These are phyloP conservation scores for Maudiozyma serrabonitensis DNA, from an alignment of 805 yeast species.

Conservation along the genomic window DNA sequence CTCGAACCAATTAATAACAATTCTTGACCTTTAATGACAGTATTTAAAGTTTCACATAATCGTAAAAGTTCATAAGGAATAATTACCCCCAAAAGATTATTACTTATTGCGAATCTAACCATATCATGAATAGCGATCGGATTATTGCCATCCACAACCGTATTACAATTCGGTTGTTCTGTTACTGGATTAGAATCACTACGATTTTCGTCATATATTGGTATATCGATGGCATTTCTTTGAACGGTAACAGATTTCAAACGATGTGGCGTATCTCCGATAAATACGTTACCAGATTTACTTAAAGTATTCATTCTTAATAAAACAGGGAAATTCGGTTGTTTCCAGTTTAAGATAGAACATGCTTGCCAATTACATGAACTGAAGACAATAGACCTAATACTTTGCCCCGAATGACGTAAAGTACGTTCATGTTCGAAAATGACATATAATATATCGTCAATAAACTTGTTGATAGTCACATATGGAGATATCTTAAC, in stretches of 20 bases:
- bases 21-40: conserved; percentile 70
- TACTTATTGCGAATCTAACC: conserved; percentile 64
- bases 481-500: conserved; percentile 34
- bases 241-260: conserved; percentile 19
- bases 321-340: conserved; percentile 93
- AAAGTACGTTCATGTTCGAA: conserved; percentile 61
- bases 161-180: not conserved
- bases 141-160: not conserved
- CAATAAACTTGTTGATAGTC: conserved; percentile 67
- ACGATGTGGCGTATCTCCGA: conserved; percentile 26
- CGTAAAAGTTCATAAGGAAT: conserved; percentile 61
- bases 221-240: not conserved
- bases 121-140: conserved; percentile 54
- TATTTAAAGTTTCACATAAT: conserved; percentile 66
- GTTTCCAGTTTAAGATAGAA: conserved; percentile 93
- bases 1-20: conserved; percentile 69
- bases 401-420: conserved; percentile 29
- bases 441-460: conserved; percentile 55
- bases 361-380: conserved; percentile 86
- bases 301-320: conserved; percentile 67
- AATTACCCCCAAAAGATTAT: conserved; percentile 78
- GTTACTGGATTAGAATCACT: not conserved
- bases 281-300: conserved; percentile 9
- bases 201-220: not conserved
- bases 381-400: conserved; percentile 70